Percentiles rank a stretch among this genome's conserved stretches.
Evolutionary conservation across 192 early-diverging fungal species (phyloP).

Genomic region (Coemansia guatemalensis): DNA sequence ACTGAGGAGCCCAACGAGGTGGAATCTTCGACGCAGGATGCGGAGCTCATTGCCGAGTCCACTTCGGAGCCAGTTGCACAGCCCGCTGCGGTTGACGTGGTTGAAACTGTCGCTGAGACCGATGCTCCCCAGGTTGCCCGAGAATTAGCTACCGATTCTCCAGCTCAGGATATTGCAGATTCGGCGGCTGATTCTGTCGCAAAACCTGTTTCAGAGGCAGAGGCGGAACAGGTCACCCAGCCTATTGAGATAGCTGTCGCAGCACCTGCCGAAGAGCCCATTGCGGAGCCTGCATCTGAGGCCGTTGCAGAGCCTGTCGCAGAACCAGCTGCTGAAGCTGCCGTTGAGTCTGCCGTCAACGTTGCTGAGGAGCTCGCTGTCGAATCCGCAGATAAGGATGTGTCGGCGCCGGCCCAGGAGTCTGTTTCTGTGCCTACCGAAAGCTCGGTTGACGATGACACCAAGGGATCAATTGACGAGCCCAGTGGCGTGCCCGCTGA

Average conservation of each 20-base stretch:
- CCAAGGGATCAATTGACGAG: conserved; percentile 5
- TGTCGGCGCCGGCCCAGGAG: neutral
- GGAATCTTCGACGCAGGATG: too few species aligned
- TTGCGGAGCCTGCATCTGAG: too few species aligned
- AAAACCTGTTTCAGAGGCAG: too few species aligned
- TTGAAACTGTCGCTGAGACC: neutral
- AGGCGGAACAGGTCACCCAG: neutral
- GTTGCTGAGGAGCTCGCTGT: neutral
- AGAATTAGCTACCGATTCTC: neutral
- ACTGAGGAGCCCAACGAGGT: neutral
- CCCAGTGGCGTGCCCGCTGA: too few species aligned
- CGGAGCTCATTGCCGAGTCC: neutral
- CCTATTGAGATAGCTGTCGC: neutral
- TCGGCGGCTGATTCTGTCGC: too few species aligned
- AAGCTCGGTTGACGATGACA: neutral
- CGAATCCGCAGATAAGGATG: neutral
- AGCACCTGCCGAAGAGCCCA: neutral
- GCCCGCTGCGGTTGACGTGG: neutral
- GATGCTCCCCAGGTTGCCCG: neutral
- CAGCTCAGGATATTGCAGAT: neutral
- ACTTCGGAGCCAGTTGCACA: neutral
- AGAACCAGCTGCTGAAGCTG: too few species aligned
- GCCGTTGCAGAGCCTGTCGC: neutral
- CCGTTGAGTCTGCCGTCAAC: neutral
- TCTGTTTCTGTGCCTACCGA: too few species aligned